phyloP scores from a whole-genome alignment of 441 rosid genomes.

The Gossypium trilobum region DNA sequence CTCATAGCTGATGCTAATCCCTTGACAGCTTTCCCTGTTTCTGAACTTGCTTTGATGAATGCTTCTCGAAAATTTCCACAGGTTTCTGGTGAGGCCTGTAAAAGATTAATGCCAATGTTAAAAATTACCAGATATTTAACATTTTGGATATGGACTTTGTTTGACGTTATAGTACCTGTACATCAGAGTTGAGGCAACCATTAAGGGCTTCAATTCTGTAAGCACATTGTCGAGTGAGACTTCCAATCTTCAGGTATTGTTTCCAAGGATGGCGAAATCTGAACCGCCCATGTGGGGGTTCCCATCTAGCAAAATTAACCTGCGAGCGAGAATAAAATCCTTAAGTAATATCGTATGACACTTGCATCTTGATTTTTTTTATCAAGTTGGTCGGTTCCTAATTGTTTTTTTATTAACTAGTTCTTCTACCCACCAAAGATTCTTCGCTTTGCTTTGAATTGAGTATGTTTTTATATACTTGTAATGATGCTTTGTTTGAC shows the following conservation, averaged over 20 bases:
- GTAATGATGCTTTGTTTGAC: constrained; percentile 7
- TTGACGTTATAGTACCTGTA: constrained; percentile 5
- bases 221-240: constrained; percentile 22
- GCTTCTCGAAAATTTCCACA: constrained; percentile 12
- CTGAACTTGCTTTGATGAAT: constrained; percentile 20
- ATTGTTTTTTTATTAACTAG: too few species aligned
- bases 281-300: constrained; percentile 24
- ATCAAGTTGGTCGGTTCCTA: too few species aligned
- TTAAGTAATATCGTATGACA: neutral
- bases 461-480: constrained; percentile 23
- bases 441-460: constrained; percentile 26
- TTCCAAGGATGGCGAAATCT: constrained; percentile 28
- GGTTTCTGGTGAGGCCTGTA: constrained; percentile 22
- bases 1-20: constrained; percentile 19
- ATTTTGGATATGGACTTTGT: neutral
- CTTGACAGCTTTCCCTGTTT: constrained; percentile 20
- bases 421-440: constrained; percentile 20
- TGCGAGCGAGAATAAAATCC: neutral
- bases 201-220: constrained; percentile 20
- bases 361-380: neutral
- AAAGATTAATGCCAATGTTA: neutral
- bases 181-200: constrained; percentile 7
- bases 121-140: neutral
- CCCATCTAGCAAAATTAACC: constrained; percentile 28
- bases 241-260: constrained; percentile 19